Conservation (phyloP, 371 early-diverging fungal species). For the Syncephalastrum racemosum region DNA sequence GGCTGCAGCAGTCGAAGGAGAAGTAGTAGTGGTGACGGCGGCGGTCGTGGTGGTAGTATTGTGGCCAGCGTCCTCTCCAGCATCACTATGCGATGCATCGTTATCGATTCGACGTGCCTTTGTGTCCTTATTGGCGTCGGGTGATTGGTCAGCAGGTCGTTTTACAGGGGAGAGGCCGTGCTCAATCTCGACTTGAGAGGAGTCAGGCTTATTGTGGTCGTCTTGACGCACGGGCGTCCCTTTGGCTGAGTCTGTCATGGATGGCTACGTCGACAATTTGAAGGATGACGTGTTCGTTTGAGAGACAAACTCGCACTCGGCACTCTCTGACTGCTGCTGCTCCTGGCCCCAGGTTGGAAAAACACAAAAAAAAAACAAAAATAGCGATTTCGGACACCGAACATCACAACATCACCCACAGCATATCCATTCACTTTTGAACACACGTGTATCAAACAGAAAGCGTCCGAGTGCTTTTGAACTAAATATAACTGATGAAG, state of each 20-base stretch:
- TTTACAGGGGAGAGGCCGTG: slow-evolving; percentile 5
- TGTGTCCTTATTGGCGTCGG: slow-evolving; percentile 17
- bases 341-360: too few relatives aligned
- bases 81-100: not conserved
- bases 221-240: too few relatives aligned
- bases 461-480: not conserved
- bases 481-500: not conserved
- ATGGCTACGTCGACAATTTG: too few relatives aligned
- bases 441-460: too few relatives aligned
- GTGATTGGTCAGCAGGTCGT: slow-evolving; percentile 17
- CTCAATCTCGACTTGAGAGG: too few relatives aligned
- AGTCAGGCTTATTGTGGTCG: too few relatives aligned
- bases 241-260: too few relatives aligned
- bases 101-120: slow-evolving; percentile 17
- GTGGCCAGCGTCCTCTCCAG: not conserved
- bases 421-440: not conserved
- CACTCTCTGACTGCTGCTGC: too few relatives aligned
- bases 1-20: slow-evolving; percentile 6
- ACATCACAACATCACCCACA: too few relatives aligned
- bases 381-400: not conserved
- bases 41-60: slow-evolving; percentile 4
- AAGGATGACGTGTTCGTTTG: too few relatives aligned
- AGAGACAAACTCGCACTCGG: too few relatives aligned
- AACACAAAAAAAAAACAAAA: not conserved
- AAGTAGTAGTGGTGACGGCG: not conserved